Percentiles rank a stretch among this genome's conserved stretches.
Evolutionary conservation across 2,329 filamentous ascomycete species (phyloP).

Genomic region (Epichloe hybrida): DNA sequence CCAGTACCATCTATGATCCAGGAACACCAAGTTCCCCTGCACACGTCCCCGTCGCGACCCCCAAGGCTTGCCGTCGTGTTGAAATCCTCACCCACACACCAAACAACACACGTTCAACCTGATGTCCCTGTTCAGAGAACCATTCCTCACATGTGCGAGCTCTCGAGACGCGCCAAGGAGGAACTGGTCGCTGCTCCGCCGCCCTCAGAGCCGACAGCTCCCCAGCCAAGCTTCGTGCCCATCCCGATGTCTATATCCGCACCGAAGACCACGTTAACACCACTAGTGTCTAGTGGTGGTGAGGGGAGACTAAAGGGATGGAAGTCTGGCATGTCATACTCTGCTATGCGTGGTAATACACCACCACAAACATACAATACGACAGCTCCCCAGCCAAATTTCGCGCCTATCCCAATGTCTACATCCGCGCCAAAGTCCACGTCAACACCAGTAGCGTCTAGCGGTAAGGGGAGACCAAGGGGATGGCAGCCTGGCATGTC

Average conservation of each 20-base stretch:
- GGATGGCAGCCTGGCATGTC: slow-evolving; percentile 26
- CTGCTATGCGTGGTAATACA: slow-evolving; percentile 9
- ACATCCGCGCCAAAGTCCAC: background rate
- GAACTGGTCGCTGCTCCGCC: background rate
- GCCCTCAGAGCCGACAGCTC: background rate
- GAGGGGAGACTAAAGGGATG: slow-evolving; percentile 37
- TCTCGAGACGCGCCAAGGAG: background rate
- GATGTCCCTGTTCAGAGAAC: background rate
- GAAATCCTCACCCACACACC: background rate
- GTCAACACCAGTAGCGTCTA: background rate
- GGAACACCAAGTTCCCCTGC: background rate
- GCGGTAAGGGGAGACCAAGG: slow-evolving; percentile 30
- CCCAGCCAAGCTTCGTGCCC: background rate
- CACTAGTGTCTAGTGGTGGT: slow-evolving; percentile 1
- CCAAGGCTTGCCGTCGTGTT: background rate
- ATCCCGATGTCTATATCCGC: background rate
- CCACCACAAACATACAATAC: background rate
- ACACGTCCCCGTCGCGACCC: background rate
- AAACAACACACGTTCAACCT: background rate
- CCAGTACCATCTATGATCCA: too few species aligned
- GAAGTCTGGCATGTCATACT: slow-evolving; percentile 18
- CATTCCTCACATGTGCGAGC: background rate
- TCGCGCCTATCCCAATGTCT: background rate
- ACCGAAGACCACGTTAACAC: background rate
- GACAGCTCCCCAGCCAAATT: background rate